phyloP scores from a whole-genome alignment of 2,329 filamentous ascomycete species.

The Emydomyces testavorans region DNA sequence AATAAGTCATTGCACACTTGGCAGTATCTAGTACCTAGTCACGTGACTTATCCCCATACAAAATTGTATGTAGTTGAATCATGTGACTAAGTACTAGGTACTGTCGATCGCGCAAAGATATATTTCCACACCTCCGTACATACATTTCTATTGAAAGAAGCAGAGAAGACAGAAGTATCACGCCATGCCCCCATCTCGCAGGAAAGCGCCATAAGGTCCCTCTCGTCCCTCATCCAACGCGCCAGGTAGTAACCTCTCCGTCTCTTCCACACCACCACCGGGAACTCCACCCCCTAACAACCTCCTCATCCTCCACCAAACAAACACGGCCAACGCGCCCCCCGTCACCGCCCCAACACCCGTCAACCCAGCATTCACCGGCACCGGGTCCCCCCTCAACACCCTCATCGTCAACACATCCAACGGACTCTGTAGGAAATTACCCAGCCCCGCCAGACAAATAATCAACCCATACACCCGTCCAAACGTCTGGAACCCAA shows the following conservation, averaged over 20 bases:
- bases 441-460: slow-evolving; percentile 69
- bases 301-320: slow-evolving; percentile 37
- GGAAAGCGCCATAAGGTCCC: background rate
- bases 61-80: too few relatives aligned
- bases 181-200: background rate
- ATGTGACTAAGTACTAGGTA: too few relatives aligned
- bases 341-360: slow-evolving; percentile 54
- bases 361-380: slow-evolving; percentile 62
- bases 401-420: slow-evolving; percentile 64
- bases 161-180: background rate
- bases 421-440: slow-evolving; percentile 69
- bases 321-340: slow-evolving; percentile 53
- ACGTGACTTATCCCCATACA: too few relatives aligned
- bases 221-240: slow-evolving; percentile 1
- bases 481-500: slow-evolving; percentile 82
- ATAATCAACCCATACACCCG: slow-evolving; percentile 87
- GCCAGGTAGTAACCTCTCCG: slow-evolving; percentile 5
- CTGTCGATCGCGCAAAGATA: too few relatives aligned
- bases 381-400: slow-evolving; percentile 62
- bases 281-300: background rate
- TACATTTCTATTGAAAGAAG: too few relatives aligned
- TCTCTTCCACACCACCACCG: background rate
- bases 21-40: too few relatives aligned
- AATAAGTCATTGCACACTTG: too few relatives aligned
- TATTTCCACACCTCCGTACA: too few relatives aligned